Conservation (phyloP, 1,284 basidiomycete genomes). For the Sporisorium sorghi region DNA sequence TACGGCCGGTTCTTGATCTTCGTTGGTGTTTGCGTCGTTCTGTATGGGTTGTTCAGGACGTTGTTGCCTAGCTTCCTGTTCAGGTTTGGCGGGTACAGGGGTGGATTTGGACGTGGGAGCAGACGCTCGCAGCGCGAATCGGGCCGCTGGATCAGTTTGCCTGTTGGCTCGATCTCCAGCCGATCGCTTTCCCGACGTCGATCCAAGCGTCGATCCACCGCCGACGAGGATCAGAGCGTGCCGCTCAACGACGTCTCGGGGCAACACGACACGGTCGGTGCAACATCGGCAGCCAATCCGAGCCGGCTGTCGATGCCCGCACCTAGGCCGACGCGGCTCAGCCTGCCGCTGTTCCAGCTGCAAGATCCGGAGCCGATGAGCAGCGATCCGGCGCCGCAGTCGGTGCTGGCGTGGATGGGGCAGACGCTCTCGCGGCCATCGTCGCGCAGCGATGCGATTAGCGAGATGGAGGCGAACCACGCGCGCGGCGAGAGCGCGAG, state of each 20-base stretch:
- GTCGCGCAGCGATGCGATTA: slow-evolving; percentile 38
- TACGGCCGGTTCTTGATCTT: slow-evolving; percentile 62
- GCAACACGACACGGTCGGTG: slow-evolving; percentile 14
- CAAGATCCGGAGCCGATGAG: slow-evolving; percentile 42
- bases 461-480: slow-evolving; percentile 37
- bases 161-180: slow-evolving; percentile 24
- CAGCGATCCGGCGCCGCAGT: slow-evolving; percentile 33
- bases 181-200: slow-evolving; percentile 18
- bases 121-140: slow-evolving; percentile 9
- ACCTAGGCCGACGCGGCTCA: slow-evolving; percentile 38
- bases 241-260: slow-evolving; percentile 20
- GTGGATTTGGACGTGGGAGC: slow-evolving; percentile 21
- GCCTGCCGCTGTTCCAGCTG: slow-evolving; percentile 51
- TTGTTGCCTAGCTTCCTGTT: slow-evolving; percentile 37
- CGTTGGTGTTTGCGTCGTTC: slow-evolving; percentile 46
- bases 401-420: slow-evolving; percentile 53
- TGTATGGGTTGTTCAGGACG: slow-evolving; percentile 46
- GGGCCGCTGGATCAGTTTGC: slow-evolving; percentile 50
- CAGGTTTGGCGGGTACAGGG: slow-evolving; percentile 22
- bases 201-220: slow-evolving; percentile 29
- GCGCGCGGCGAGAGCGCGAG: slow-evolving; percentile 14
- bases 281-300: slow-evolving; percentile 37
- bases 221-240: slow-evolving; percentile 36
- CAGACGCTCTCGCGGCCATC: slow-evolving; percentile 39
- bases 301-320: slow-evolving; percentile 38